Evolutionary conservation across 257 asterid genomes (phyloP), one percentile per base, ranked within the genome.

Genomic region (Linaria vulgaris): DNA sequence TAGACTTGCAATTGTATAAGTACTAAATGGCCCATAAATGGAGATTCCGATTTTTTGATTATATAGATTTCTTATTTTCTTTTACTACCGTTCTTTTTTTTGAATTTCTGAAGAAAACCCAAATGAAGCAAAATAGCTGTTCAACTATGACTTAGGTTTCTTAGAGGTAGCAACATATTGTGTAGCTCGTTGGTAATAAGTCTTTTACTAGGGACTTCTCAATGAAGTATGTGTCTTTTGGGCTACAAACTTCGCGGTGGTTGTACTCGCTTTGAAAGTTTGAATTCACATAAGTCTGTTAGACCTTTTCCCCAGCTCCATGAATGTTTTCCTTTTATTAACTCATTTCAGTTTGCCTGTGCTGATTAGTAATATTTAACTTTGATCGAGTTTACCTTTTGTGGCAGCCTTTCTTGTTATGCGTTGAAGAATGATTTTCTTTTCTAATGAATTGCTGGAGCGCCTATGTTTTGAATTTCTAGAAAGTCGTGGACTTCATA

Each of bases 191-290:
- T 34, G 41, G 10, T 4, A 34, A 34, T 34, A 8, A 34, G 41
- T 34, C 41, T 34, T 34, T 34, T 7, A 4, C 10, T 34, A 4
- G 9, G 41, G 41, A 34, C 10, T 3, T 3, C 41, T 34, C 41
- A 34, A 34, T 9, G 27, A 52, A 23, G 67, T 20, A 41, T 67
- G 69, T 54, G 48, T 31, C 30, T 53, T 22, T 43, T 54, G 60
- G 61, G 23, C 52, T 34, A 23, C 39, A 44, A 62, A 52, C 46
- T 5, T 59, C 49, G n/a, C n/a, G 16, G 17, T 44, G 14, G 45
- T 17, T 56, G 47, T 22, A 34, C 64, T 63, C 41, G n/a, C 54
- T 47, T 14, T 63, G 21, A 13, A 21, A 20, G 45, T 59, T 24
- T 12, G 63, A 20, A 22, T 52, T 63, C 49, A 31, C 53, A 51